phyloP scores from a whole-genome alignment of 768 basidiomycete genomes.

The Phylloporus sp. region DNA sequence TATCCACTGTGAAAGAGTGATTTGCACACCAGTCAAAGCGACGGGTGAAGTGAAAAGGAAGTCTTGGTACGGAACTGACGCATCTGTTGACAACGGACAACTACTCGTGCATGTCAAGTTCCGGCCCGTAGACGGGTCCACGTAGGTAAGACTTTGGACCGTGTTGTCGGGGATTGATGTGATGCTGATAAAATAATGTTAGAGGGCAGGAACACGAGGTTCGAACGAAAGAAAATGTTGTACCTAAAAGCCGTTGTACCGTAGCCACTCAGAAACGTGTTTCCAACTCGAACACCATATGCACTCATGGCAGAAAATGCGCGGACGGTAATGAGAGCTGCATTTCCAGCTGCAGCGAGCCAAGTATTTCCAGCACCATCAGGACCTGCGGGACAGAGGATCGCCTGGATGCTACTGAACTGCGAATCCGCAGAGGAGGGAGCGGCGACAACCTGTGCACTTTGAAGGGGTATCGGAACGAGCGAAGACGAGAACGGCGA shows the following conservation, averaged over 20 bases:
- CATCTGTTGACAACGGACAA: constrained; percentile 78
- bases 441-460: constrained; percentile 52
- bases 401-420: constrained; percentile 59
- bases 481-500: constrained; percentile 87
- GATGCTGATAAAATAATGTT: constrained; percentile 45
- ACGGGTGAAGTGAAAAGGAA: constrained; percentile 69
- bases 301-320: constrained; percentile 70
- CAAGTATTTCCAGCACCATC: constrained; percentile 81
- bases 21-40: constrained; percentile 83
- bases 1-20: constrained; percentile 71
- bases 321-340: constrained; percentile 70
- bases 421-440: constrained; percentile 57
- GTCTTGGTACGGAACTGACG: constrained; percentile 83
- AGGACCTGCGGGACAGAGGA: constrained; percentile 82
- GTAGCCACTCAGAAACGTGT: constrained; percentile 76
- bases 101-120: constrained; percentile 69
- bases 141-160: constrained; percentile 68
- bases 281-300: constrained; percentile 82
- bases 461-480: constrained; percentile 68
- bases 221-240: neutral
- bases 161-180: constrained; percentile 87
- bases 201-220: constrained; percentile 3
- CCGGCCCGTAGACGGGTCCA: constrained; percentile 69
- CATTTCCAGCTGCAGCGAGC: constrained; percentile 70
- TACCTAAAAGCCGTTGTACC: constrained; percentile 90